phyloP scores from a whole-genome alignment of 2,329 filamentous ascomycete species.

The Fragosphaeria purpurea region DNA sequence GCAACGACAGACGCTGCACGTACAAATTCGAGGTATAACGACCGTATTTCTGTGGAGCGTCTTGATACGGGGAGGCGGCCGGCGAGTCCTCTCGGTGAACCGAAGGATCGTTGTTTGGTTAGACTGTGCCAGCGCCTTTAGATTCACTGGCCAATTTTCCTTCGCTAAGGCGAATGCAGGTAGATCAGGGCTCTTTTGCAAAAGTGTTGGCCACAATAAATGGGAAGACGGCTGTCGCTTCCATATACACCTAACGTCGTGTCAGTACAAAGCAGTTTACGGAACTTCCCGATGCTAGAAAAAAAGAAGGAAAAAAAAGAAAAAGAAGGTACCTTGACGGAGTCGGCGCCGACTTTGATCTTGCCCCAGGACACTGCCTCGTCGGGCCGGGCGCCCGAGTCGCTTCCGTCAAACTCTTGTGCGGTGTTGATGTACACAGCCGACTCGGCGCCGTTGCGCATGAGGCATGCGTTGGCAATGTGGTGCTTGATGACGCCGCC shows the following conservation, averaged over 20 bases:
- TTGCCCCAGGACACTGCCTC: conserved; percentile 99
- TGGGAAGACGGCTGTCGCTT: conserved; percentile 55
- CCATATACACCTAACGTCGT: conserved; percentile 45
- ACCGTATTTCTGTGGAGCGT: too few species aligned
- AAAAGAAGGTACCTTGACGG: conserved; percentile 62
- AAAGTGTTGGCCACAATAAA: conserved; percentile 59
- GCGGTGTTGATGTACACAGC: conserved; percentile 97
- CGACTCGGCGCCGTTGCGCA: conserved; percentile 94
- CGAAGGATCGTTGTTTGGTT: too few species aligned
- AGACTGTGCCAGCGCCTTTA: too few species aligned
- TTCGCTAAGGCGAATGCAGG: too few species aligned
- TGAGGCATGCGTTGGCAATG: conserved; percentile 93
- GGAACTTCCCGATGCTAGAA: too few species aligned
- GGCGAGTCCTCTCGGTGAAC: too few species aligned
- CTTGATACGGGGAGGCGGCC: too few species aligned
- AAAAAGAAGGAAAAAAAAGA: not conserved
- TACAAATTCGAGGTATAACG: too few species aligned
- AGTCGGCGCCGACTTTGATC: conserved; percentile 80
- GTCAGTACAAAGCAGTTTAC: conserved; percentile 5
- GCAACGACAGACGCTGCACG: too few species aligned
- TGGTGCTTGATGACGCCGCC: conserved; percentile 97
- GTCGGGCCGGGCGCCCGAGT: conserved; percentile 88
- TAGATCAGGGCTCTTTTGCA: conserved; percentile 37
- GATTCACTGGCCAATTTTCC: too few species aligned
- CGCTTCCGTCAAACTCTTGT: conserved; percentile 94